Evolutionary conservation across 2,329 filamentous ascomycete species (phyloP).

Genomic region (Anthostomella pinea): DNA sequence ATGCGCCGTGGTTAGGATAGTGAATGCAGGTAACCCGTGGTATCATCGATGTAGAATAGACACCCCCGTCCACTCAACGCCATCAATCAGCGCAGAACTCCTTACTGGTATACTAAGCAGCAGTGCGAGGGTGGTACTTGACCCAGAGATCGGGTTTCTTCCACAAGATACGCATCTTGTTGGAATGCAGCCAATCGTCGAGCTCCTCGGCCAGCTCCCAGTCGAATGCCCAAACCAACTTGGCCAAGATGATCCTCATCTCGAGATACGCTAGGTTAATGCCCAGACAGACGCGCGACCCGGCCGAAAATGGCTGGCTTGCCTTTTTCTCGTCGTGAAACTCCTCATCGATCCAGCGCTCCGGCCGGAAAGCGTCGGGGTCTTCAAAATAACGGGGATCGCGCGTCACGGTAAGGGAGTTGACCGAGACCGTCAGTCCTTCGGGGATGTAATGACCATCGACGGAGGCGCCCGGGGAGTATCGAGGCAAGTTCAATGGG

Average conservation of each 20-base stretch:
- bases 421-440: slow-evolving; percentile 14
- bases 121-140: slow-evolving; percentile 12
- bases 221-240: slow-evolving; percentile 36
- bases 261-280: slow-evolving; percentile 36
- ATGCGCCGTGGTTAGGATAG: slow-evolving; percentile 11
- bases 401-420: slow-evolving; percentile 4
- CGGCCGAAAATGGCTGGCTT: slow-evolving; percentile 22
- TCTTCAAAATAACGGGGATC: slow-evolving; percentile 18
- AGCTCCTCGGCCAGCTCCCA: slow-evolving; percentile 30
- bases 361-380: slow-evolving; percentile 19
- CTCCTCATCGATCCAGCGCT: slow-evolving; percentile 22
- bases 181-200: slow-evolving; percentile 36
- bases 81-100: no score
- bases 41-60: no score
- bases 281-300: slow-evolving; percentile 23
- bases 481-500: slow-evolving; percentile 26
- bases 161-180: slow-evolving; percentile 31
- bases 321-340: slow-evolving; percentile 16
- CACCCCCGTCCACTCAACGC: no score
- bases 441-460: slow-evolving; percentile 19
- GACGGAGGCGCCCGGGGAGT: slow-evolving; percentile 13
- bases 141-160: slow-evolving; percentile 23
- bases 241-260: slow-evolving; percentile 36
- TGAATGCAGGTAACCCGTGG: no score
- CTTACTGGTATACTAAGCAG: no score